phyloP scores from a whole-genome alignment of 2,329 filamentous ascomycete genomes.

The Metarhizium album region DNA sequence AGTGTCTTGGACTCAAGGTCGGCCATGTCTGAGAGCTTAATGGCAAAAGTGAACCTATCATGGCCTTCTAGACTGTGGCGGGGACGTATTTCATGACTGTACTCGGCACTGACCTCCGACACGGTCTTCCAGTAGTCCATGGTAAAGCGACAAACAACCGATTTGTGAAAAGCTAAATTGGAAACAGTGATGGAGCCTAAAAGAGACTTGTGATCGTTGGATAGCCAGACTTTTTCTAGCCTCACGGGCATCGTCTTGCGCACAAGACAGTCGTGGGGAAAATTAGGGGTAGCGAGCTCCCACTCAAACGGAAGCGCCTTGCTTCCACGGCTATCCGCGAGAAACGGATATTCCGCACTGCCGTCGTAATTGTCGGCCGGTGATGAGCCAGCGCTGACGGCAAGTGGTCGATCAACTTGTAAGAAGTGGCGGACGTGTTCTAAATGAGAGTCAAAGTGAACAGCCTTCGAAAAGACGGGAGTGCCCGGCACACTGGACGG shows the following conservation, averaged over 20 bases:
- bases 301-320: constrained; percentile 58
- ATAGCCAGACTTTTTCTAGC: constrained; percentile 79
- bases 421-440: constrained; percentile 95
- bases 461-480: constrained; percentile 87
- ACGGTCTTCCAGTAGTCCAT: constrained; percentile 98
- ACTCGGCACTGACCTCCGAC: constrained; percentile 88
- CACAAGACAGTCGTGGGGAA: constrained; percentile 46
- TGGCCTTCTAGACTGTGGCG: constrained; percentile 55
- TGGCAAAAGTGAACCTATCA: constrained; percentile 88
- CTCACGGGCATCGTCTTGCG: constrained; percentile 60
- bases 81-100: constrained; percentile 63
- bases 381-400: constrained; percentile 88
- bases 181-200: constrained; percentile 75
- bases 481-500: constrained; percentile 97
- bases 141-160: constrained; percentile 85
- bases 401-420: constrained; percentile 86
- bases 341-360: constrained; percentile 84
- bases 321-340: constrained; percentile 25
- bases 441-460: constrained; percentile 96
- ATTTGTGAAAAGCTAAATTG: constrained; percentile 84
- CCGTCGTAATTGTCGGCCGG: constrained; percentile 81
- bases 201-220: constrained; percentile 74
- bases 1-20: constrained; percentile 89
- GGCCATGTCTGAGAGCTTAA: constrained; percentile 82
- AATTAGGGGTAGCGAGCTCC: constrained; percentile 80